These are phyloP conservation scores for Beta lomatogona DNA, from an alignment of 179 eudicot genomes.

Conservation along the genomic window DNA sequence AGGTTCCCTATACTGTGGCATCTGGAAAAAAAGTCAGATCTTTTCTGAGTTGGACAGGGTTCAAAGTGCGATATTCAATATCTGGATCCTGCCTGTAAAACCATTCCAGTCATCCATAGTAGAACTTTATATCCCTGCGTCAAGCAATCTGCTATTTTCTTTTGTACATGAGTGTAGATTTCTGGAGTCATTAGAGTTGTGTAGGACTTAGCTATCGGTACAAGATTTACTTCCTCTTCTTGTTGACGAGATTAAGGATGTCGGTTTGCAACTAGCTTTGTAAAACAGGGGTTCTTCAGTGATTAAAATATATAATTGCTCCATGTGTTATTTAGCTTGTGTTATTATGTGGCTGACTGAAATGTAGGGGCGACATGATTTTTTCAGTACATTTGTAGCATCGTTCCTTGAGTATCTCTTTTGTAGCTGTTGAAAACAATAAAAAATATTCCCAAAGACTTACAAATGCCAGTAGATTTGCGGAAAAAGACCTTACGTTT, in stretches of 20 bases:
- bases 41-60: background rate
- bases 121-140: background rate
- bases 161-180: background rate
- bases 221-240: too few species aligned
- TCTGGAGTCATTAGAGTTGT: background rate
- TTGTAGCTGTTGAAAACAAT: too few species aligned
- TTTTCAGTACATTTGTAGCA: too few species aligned
- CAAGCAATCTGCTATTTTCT: background rate
- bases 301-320: background rate
- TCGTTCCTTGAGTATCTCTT: too few species aligned
- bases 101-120: background rate
- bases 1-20: background rate
- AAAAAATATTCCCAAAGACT: too few species aligned
- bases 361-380: background rate
- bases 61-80: background rate
- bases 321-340: background rate
- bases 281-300: background rate
- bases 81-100: background rate
- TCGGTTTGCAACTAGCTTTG: background rate
- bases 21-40: too few species aligned
- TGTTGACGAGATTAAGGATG: background rate
- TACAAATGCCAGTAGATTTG: too few species aligned
- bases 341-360: background rate
- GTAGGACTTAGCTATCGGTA: background rate
- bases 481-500: too few species aligned